Percentiles rank a stretch among this genome's conserved stretches.
Conservation (phyloP, 1,284 basidiomycete genomes). For the Abortiporus biennis region DNA sequence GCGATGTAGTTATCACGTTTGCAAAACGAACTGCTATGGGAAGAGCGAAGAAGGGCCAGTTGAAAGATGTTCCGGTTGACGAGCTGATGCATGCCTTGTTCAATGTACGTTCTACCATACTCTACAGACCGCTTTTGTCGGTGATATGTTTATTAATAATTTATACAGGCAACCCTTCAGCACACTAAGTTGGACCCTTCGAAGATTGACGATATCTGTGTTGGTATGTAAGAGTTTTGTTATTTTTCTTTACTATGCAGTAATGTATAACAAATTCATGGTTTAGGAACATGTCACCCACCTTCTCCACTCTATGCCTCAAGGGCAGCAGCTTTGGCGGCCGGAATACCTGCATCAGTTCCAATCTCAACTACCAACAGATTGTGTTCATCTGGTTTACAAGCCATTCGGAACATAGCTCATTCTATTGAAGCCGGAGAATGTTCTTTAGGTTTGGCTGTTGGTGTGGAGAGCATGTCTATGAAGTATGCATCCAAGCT, state of each 20-base stretch:
- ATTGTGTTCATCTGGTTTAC: slow-evolving; percentile 80
- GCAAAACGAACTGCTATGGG: slow-evolving; percentile 78
- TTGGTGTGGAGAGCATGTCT: slow-evolving; percentile 84
- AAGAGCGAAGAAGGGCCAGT: slow-evolving; percentile 72
- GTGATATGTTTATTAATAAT: not conserved
- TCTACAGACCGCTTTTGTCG: no score
- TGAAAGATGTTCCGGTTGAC: slow-evolving; percentile 73
- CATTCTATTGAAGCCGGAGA: slow-evolving; percentile 71
- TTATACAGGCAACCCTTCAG: slow-evolving; percentile 38
- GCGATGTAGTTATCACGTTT: slow-evolving; percentile 85
- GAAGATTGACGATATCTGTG: slow-evolving; percentile 76
- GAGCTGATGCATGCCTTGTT: slow-evolving; percentile 66
- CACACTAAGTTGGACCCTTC: slow-evolving; percentile 44
- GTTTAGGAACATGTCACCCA: slow-evolving; percentile 74
- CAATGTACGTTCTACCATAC: slow-evolving; percentile 37
- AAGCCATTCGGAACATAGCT: slow-evolving; percentile 78
- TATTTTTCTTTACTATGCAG: not conserved
- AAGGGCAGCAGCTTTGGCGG: slow-evolving; percentile 74
- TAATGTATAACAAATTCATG: not conserved
- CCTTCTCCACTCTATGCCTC: slow-evolving; percentile 78
- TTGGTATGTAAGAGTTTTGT: slow-evolving; percentile 46
- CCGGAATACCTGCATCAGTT: slow-evolving; percentile 73
- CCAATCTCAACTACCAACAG: slow-evolving; percentile 75
- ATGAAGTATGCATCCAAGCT: slow-evolving; percentile 47
- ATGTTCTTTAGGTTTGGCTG: slow-evolving; percentile 70